Base-by-base conservation (phyloP, 177 flowering plant genomes). In the Vitis hybrid region DNA sequence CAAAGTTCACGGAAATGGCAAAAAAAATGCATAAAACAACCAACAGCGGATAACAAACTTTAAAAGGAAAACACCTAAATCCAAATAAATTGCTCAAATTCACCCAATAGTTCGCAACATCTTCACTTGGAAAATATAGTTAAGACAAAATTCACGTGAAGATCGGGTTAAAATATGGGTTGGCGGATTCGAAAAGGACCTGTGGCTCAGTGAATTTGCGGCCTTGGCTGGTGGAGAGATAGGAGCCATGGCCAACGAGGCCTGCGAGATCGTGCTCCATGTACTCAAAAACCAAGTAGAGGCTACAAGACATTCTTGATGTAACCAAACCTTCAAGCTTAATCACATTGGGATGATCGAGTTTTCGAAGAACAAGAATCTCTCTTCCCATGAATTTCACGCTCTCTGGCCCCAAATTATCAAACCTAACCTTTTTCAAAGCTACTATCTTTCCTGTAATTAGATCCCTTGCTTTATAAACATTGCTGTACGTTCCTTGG, bases 401-500 rank as follows among this genome's bases (percentile, higher is more conserved):
- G 59, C 92, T 90, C 82, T 92, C 97, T 4, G 92, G 92, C 76
- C 90, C 95, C 68, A 92, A 85, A 82, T 84, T 89, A 76, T 90
- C 97, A 68, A 90, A 89, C 75, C 95, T 80, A 58, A 92, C 97
- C 73, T 92, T 92, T 90, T 92, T 92, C 71, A 92, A 67, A 1
- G 97, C 97, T 62, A 92, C 97, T 51, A 90, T 88, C 77, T 90
- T 90, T 11, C 93, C 95, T 1, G 93, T 89, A 4, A 85, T 31
- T 11, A 87, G 79, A 73, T 92, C 95, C 55, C 85, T 86, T 3
- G 97, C 97, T 77, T 90, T 92, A 65, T 92, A 92, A 54, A 92
- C 97, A 83, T 91, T 92, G 85, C 97, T 92, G 65, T 92, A 92
- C 1, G 97, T 91, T 58, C 97, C 97, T 80, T 92, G 97, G 68